Conservation (phyloP, 352 stramenopile genomes). For the Phytophthora quininea region DNA sequence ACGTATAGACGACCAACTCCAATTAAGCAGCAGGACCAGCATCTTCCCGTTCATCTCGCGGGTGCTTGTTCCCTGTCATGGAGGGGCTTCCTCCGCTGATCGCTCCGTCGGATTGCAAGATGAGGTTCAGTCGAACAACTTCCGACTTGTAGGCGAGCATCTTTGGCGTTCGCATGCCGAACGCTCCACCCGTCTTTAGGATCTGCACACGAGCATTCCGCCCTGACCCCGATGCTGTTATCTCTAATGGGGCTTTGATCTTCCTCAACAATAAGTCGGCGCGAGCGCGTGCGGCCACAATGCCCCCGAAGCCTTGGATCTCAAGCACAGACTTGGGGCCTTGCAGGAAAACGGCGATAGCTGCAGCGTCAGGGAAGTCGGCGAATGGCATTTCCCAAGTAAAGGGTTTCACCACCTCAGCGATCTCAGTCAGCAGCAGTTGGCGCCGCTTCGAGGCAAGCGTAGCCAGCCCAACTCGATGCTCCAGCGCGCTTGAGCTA, state of each 20-base stretch:
- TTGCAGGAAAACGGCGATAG: neutral
- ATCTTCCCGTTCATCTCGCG: no score
- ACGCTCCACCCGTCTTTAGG: neutral
- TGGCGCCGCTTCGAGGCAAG: neutral
- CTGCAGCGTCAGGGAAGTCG: neutral
- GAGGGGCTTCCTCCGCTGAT: neutral
- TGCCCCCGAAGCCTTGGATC: neutral
- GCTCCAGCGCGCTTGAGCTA: neutral
- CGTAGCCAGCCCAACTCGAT: neutral
- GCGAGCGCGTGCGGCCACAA: neutral
- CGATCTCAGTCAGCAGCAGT: neutral
- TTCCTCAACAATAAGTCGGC: neutral
- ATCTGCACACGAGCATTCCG: neutral
- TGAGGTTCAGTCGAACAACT: neutral
- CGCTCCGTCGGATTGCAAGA: neutral
- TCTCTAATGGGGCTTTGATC: neutral
- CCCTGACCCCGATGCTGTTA: neutral
- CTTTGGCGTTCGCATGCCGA: neutral
- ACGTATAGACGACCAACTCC: no score
- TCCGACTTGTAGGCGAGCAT: neutral
- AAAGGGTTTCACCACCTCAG: neutral
- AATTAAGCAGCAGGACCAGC: no score
- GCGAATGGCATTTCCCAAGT: neutral
- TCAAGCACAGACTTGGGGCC: neutral
- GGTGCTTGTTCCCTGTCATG: neutral